phyloP scores from a whole-genome alignment of 768 basidiomycete species.

The Agaricus sinodeliciosus region DNA sequence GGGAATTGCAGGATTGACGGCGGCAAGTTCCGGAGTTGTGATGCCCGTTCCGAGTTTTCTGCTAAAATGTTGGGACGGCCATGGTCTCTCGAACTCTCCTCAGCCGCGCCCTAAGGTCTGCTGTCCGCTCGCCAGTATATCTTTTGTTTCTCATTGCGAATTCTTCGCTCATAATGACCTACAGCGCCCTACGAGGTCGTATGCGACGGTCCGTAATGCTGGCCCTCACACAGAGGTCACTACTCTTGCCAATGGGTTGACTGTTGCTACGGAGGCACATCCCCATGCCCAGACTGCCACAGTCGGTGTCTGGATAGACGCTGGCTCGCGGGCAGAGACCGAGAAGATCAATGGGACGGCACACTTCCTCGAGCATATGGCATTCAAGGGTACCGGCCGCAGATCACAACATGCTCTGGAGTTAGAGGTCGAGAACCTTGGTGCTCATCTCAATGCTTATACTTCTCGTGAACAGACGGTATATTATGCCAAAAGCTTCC shows the following conservation, averaged over 20 bases:
- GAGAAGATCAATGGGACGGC: conserved; percentile 93
- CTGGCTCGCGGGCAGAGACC: conserved; percentile 94
- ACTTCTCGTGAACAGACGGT: conserved; percentile 99
- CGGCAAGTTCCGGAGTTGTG: conserved; percentile 23
- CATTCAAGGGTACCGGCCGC: conserved; percentile 91
- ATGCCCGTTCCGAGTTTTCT: conserved; percentile 24
- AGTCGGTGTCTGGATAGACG: conserved; percentile 99
- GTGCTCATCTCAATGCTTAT: conserved; percentile 96
- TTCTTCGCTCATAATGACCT: conserved; percentile 2
- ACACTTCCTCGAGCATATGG: conserved; percentile 99
- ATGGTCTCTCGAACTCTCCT: conserved; percentile 25
- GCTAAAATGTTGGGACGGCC: conserved; percentile 23
- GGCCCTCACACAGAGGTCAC: conserved; percentile 85
- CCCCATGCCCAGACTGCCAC: conserved; percentile 93
- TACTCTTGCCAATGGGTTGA: conserved; percentile 91
- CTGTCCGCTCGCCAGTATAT: conserved; percentile 34
- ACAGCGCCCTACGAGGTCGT: conserved; percentile 56
- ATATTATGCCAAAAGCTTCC: conserved; percentile 98
- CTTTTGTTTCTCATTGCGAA: not conserved
- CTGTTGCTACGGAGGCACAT: conserved; percentile 88
- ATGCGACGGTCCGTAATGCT: conserved; percentile 66
- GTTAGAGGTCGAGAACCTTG: conserved; percentile 96
- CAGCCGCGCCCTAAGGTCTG: conserved; percentile 34
- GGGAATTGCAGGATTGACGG: not conserved
- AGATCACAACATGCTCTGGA: conserved; percentile 88